Evolutionary conservation across 2,329 filamentous ascomycete species (phyloP).

Genomic region (Arthroderma sp.): DNA sequence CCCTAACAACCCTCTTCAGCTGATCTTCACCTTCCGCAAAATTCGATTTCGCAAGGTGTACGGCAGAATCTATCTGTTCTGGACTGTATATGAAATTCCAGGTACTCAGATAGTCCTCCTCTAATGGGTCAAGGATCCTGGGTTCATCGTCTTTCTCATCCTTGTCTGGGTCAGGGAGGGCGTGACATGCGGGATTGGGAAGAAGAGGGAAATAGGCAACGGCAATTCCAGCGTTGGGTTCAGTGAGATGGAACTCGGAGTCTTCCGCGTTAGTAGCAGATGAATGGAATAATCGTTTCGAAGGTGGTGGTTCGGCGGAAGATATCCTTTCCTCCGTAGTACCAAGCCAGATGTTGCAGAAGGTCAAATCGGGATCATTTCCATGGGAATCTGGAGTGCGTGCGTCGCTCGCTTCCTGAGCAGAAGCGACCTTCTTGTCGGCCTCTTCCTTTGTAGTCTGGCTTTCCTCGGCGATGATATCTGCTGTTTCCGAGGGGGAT

Average conservation of each 20-base stretch:
- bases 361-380: slow-evolving; percentile 50
- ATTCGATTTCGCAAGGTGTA: slow-evolving; percentile 72
- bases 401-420: slow-evolving; percentile 32
- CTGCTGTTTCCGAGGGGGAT: slow-evolving; percentile 46
- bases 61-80: slow-evolving; percentile 75
- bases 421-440: slow-evolving; percentile 51
- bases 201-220: slow-evolving; percentile 86
- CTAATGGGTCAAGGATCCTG: slow-evolving; percentile 64
- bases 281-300: slow-evolving; percentile 38
- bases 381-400: slow-evolving; percentile 6
- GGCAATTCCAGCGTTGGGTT: slow-evolving; percentile 70
- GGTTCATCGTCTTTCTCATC: slow-evolving; percentile 27
- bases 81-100: slow-evolving; percentile 98
- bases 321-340: slow-evolving; percentile 60
- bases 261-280: slow-evolving; percentile 46
- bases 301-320: slow-evolving; percentile 41
- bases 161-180: slow-evolving; percentile 11
- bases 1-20: slow-evolving; percentile 65
- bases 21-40: slow-evolving; percentile 70
- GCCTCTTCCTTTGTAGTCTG: slow-evolving; percentile 49
- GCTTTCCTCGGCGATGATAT: slow-evolving; percentile 57
- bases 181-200: slow-evolving; percentile 49
- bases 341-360: slow-evolving; percentile 85
- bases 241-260: slow-evolving; percentile 57
- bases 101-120: slow-evolving; percentile 77